Evolutionary conservation across 1,139 yeast species (phyloP).

Genomic region (Yamadazyma diospyri): DNA sequence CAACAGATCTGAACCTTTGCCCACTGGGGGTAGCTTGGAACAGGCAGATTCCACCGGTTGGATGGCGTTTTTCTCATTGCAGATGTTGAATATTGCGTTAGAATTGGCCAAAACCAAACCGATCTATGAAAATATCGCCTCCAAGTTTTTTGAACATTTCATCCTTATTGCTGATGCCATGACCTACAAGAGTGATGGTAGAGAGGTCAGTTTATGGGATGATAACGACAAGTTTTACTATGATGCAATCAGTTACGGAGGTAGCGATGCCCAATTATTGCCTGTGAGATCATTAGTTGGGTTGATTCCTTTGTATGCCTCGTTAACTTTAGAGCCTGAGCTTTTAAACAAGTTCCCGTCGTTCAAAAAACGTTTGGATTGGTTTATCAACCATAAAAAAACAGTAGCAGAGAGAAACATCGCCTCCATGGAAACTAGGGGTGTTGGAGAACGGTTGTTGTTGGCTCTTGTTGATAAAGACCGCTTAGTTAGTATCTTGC

Average conservation of each 20-base stretch:
- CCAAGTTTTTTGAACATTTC: constrained; percentile 93
- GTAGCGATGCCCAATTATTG: constrained; percentile 59
- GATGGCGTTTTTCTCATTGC: constrained; percentile 94
- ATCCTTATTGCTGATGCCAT: constrained; percentile 91
- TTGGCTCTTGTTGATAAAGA: constrained; percentile 82
- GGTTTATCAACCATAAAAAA: constrained; percentile 77
- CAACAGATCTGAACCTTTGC: constrained; percentile 91
- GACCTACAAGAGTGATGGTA: constrained; percentile 65
- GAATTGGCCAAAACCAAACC: constrained; percentile 83
- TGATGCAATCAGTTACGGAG: constrained; percentile 86
- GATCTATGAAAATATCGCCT: constrained; percentile 91
- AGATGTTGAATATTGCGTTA: constrained; percentile 90
- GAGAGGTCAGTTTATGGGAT: constrained; percentile 79
- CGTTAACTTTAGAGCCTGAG: constrained; percentile 86
- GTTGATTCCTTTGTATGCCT: constrained; percentile 87
- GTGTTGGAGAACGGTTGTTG: constrained; percentile 81
- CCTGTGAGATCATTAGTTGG: constrained; percentile 93
- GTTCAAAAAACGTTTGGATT: constrained; percentile 78
- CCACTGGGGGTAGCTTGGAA: constrained; percentile 88
- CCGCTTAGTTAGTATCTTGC: constrained; percentile 70
- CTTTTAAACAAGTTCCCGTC: constrained; percentile 75
- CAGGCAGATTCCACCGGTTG: constrained; percentile 98
- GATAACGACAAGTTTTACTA: constrained; percentile 87
- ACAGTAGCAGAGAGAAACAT: constrained; percentile 81
- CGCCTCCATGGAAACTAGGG: constrained; percentile 83